These are phyloP conservation scores for Aspergillus pseudoglaucus DNA, from an alignment of 2,329 filamentous ascomycete genomes.

Conservation along the genomic window DNA sequence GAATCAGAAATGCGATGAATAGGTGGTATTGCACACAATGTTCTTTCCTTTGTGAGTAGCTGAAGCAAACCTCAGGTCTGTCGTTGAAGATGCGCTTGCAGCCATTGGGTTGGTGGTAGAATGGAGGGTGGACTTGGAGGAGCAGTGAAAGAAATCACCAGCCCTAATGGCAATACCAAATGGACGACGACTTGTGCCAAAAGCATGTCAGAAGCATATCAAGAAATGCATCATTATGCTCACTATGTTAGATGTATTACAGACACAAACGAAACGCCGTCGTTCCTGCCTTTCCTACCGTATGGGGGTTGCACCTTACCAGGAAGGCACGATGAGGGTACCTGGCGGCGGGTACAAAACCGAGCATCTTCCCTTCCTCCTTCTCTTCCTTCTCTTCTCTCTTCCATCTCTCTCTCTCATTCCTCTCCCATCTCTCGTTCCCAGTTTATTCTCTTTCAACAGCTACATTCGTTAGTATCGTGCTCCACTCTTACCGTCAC, in stretches of 20 bases:
- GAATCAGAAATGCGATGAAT: too few relatives aligned
- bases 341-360: neutral
- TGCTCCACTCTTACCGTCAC: neutral
- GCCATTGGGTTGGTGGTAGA: too few relatives aligned
- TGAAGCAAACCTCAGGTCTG: too few relatives aligned
- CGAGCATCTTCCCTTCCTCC: neutral
- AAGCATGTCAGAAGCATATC: too few relatives aligned
- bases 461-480: constrained; percentile 5
- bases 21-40: too few relatives aligned
- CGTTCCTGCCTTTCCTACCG: neutral
- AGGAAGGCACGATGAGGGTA: neutral
- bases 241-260: too few relatives aligned
- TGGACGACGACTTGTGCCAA: neutral
- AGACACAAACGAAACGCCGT: neutral
- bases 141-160: neutral
- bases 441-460: neutral
- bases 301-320: neutral
- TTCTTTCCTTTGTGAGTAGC: too few relatives aligned
- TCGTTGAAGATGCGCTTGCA: too few relatives aligned
- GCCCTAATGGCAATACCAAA: neutral
- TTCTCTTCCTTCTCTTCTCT: constrained; percentile 1
- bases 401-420: neutral
- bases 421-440: constrained; percentile 3
- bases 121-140: too few relatives aligned
- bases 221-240: too few relatives aligned